phyloP scores from a whole-genome alignment of 2,329 filamentous ascomycete genomes.

The Nannizzia gypsea region DNA sequence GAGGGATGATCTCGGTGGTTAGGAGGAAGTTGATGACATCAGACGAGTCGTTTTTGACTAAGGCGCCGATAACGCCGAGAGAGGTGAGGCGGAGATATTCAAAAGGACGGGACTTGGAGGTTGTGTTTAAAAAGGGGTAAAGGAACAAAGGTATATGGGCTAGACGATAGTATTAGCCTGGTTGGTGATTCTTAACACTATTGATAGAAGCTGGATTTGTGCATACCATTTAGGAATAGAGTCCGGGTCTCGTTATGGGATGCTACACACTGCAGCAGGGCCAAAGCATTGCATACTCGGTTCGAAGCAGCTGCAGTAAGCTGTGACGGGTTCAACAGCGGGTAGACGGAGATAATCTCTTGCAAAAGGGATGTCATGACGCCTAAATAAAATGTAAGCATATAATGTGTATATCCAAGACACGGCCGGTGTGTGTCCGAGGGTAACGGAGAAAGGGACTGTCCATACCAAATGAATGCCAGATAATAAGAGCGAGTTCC shows the following conservation, averaged over 20 bases:
- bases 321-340: conserved; percentile 88
- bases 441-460: background rate
- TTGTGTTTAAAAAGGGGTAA: conserved; percentile 97
- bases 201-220: background rate
- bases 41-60: conserved; percentile 97
- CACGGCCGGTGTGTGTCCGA: background rate
- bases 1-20: conserved; percentile 94
- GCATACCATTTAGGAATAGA: conserved; percentile 75
- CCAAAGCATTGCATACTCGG: conserved; percentile 91
- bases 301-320: conserved; percentile 96
- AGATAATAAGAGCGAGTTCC: conserved; percentile 87
- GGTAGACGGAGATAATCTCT: conserved; percentile 98
- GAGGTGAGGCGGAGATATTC: conserved; percentile 95
- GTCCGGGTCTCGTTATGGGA: conserved; percentile 94
- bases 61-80: conserved; percentile 86
- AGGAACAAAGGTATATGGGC: conserved; percentile 96
- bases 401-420: background rate
- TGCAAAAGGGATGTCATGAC: conserved; percentile 97
- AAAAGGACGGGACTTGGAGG: conserved; percentile 92
- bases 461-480: conserved; percentile 88
- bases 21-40: conserved; percentile 98
- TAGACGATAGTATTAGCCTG: conserved; percentile 27
- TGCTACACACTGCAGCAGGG: conserved; percentile 89
- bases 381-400: conserved; percentile 40
- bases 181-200: background rate